Evolutionary conservation across 176 grass and related monocot species (phyloP), one percentile per base, ranked within the genome.

Genomic region (Rhynchospora tenuis): DNA sequence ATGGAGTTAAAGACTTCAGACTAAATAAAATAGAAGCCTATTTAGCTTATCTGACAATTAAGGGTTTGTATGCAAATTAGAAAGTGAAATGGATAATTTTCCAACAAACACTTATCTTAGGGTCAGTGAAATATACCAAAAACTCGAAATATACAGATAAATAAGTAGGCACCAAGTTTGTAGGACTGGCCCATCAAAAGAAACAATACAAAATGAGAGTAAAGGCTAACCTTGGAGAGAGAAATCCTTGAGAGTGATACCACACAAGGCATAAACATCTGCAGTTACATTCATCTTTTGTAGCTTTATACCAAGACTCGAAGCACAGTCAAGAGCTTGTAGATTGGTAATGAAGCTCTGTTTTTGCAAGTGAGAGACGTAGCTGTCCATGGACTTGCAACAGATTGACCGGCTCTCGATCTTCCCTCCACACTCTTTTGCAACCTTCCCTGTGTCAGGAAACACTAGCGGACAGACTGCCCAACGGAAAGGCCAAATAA

Each of bases 311-410:
- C 89, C 96, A 81, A 99, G 92, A 75, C 83, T 90, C 56, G 89
- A 47, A n/a, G 93, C 91, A 84, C 96, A 99, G 86, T 91, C 91
- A 72, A 99, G 87, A 62, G 96, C 93, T 90, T 99, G 96, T 73
- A 99, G 83, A 86, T 99, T 99, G 24, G 93, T 95, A 75, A 99
- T 99, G 93, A 99, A 99, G 78, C 96, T 99, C 92, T 99, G 96
- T 84, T 95, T 99, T 87, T 95, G 92, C 79, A 99, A 86, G 83
- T 95, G 92, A 84, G 96, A 89, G 81, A 99, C 91, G 54, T 93
- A 99, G 85, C 81, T 94, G 65, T 63, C 78, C 92, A 99, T 86
- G 28, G 88, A 64, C 74, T 90, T 88, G 87, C 93, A 99, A 84
- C 96, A 98, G 72, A 88, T 79, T 73, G 89, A 88, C 46, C 55